These are phyloP conservation scores for Epichloe gansuensis DNA, from an alignment of 2,329 filamentous ascomycete species.

Conservation along the genomic window DNA sequence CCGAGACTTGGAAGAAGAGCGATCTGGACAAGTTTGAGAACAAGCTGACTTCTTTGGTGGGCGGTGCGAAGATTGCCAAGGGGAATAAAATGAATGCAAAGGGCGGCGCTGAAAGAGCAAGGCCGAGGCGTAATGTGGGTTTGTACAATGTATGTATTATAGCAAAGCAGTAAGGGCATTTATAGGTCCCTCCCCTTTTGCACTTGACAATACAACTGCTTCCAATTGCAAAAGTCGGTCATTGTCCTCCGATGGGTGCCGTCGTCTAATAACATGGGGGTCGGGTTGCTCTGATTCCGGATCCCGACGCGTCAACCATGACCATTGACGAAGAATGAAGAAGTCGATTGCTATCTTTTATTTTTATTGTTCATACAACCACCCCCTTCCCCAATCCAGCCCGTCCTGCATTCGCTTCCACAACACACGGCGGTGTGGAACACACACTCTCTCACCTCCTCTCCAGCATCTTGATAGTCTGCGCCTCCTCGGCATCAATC, in stretches of 20 bases:
- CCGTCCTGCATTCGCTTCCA: not conserved
- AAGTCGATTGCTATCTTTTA: too few relatives aligned
- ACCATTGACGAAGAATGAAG: too few relatives aligned
- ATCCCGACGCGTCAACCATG: too few relatives aligned
- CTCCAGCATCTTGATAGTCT: slow-evolving; percentile 30
- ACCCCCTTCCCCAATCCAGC: too few relatives aligned
- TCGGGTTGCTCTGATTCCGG: too few relatives aligned
- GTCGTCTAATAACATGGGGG: too few relatives aligned
- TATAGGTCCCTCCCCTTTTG: too few relatives aligned
- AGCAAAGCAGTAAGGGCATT: too few relatives aligned
- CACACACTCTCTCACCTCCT: slow-evolving; percentile 5
- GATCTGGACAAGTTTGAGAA: slow-evolving; percentile 27
- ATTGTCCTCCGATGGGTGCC: too few relatives aligned
- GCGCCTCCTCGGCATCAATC: slow-evolving; percentile 38
- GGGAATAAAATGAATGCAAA: slow-evolving; percentile 10
- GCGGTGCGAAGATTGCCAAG: slow-evolving; percentile 6
- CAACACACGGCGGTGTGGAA: not conserved
- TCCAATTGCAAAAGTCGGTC: too few relatives aligned
- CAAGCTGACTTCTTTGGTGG: slow-evolving; percentile 24
- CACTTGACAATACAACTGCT: too few relatives aligned
- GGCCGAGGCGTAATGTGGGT: not conserved
- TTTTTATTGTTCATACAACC: too few relatives aligned
- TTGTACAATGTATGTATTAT: not conserved
- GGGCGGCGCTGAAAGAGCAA: slow-evolving; percentile 7
- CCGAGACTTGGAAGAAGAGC: slow-evolving; percentile 22